Evolutionary conservation across 306 rosid species (phyloP).

Genomic region (Dryas drummondii): DNA sequence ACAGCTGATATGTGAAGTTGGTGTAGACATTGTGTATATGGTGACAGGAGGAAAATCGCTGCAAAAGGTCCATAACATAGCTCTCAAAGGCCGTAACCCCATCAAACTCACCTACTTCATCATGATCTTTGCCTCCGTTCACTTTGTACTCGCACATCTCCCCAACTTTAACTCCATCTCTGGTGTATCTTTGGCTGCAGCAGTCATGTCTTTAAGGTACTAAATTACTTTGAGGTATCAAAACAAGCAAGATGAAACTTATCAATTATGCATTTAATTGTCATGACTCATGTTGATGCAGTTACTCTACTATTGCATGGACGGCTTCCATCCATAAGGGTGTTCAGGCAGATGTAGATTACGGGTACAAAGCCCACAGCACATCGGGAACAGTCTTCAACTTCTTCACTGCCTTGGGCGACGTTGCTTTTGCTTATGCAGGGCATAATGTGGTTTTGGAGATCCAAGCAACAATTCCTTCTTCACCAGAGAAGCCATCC

Average conservation of each 20-base stretch:
- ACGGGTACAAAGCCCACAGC: slow-evolving; percentile 34
- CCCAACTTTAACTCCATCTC: slow-evolving; percentile 66
- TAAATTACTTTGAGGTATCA: neutral
- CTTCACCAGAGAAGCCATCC: slow-evolving; percentile 65
- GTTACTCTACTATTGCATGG: slow-evolving; percentile 74
- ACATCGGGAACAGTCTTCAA: slow-evolving; percentile 40
- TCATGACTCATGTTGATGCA: slow-evolving; percentile 13
- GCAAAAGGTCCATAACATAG: slow-evolving; percentile 50
- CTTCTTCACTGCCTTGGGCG: slow-evolving; percentile 62
- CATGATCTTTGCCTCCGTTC: slow-evolving; percentile 67
- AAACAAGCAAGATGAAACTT: too few relatives aligned
- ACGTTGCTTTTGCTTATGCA: slow-evolving; percentile 68
- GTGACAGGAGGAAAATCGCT: slow-evolving; percentile 74
- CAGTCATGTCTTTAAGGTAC: slow-evolving; percentile 75
- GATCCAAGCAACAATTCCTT: slow-evolving; percentile 78
- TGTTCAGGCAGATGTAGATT: slow-evolving; percentile 39
- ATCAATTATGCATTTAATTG: too few relatives aligned
- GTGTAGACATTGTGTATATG: slow-evolving; percentile 75
- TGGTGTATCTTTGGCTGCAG: slow-evolving; percentile 62
- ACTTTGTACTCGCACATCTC: slow-evolving; percentile 66
- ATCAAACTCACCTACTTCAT: slow-evolving; percentile 62
- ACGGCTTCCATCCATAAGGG: slow-evolving; percentile 56
- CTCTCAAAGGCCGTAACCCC: slow-evolving; percentile 35
- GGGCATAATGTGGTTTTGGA: slow-evolving; percentile 74
- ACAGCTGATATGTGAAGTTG: slow-evolving; percentile 67